Percentiles rank a stretch among this genome's conserved stretches.
Conservation (phyloP, 2,329 filamentous ascomycete species). For the Alternaria sp. region DNA sequence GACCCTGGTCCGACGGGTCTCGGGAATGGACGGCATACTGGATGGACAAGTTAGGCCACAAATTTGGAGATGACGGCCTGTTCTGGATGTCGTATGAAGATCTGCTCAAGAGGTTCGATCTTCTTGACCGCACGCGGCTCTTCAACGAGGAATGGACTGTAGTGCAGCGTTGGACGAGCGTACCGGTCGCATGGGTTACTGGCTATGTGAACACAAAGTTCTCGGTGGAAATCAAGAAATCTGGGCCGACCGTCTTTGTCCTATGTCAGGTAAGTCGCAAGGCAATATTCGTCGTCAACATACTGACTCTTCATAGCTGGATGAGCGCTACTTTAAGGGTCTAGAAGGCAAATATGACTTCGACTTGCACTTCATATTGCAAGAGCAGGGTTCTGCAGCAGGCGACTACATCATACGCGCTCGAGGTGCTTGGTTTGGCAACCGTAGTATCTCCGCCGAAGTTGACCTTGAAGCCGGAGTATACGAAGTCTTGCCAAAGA, state of each 20-base stretch:
- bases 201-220: slow-evolving; percentile 68
- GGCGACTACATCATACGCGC: slow-evolving; percentile 62
- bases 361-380: slow-evolving; percentile 63
- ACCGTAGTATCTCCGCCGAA: slow-evolving; percentile 76
- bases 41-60: slow-evolving; percentile 72
- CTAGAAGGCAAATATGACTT: slow-evolving; percentile 63
- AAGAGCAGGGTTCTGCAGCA: slow-evolving; percentile 56
- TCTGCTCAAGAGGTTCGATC: slow-evolving; percentile 61
- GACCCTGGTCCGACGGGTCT: slow-evolving; percentile 80
- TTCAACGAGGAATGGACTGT: slow-evolving; percentile 66
- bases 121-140: slow-evolving; percentile 65
- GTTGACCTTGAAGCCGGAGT: slow-evolving; percentile 73
- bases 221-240: slow-evolving; percentile 58
- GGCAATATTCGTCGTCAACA: slow-evolving; percentile 31
- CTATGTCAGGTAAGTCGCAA: slow-evolving; percentile 58
- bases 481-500: slow-evolving; percentile 76
- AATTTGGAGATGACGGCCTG: slow-evolving; percentile 75
- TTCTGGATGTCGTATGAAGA: slow-evolving; percentile 69
- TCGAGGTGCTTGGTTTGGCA: slow-evolving; percentile 61
- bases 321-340: slow-evolving; percentile 64
- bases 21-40: slow-evolving; percentile 84
- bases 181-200: slow-evolving; percentile 64
- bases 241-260: slow-evolving; percentile 62
- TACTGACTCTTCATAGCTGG: slow-evolving; percentile 56
- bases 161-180: slow-evolving; percentile 64